A percentile compares a stretch with the other conserved stretches of the same genome.
Evolutionary conservation across 306 rosid genomes (phyloP).

Genomic region (Vachellia pachyceras): DNA sequence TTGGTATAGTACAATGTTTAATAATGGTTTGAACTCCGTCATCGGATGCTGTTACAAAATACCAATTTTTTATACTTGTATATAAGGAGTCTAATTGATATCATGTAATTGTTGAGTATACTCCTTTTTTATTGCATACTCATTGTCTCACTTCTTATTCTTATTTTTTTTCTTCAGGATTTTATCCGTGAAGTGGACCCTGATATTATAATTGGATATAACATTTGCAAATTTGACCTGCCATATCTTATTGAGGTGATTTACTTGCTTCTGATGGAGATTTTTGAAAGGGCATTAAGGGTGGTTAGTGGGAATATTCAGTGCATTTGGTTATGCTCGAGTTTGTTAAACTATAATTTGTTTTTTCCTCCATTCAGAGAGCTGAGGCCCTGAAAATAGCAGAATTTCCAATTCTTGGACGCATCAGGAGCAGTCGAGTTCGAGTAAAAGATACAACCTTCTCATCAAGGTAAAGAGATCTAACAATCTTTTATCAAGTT

Average conservation of each 20-base stretch:
- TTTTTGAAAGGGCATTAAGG: conserved; percentile 14
- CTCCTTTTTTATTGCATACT: conserved; percentile 9
- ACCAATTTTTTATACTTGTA: conserved; percentile 17
- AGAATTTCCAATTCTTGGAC: conserved; percentile 92
- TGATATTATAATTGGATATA: conserved; percentile 96
- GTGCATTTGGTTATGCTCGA: conserved; percentile 19
- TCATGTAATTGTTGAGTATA: conserved; percentile 26
- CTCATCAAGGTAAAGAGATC: conserved; percentile 78
- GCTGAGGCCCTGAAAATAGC: conserved; percentile 77
- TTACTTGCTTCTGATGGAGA: conserved; percentile 27
- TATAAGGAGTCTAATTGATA: conserved; percentile 27
- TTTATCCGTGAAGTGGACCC: conserved; percentile 88
- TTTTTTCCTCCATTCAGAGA: conserved; percentile 54
- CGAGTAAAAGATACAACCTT: conserved; percentile 93
- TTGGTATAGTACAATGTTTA: conserved; percentile 10
- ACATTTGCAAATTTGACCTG: conserved; percentile 96
- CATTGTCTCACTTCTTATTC: conserved; percentile 4
- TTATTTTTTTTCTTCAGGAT: conserved; percentile 58
- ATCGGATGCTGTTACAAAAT: conserved; percentile 21
- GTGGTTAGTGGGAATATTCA: conserved; percentile 20
- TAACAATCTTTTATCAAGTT: conserved; percentile 2
- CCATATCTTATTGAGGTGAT: conserved; percentile 93
- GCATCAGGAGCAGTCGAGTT: conserved; percentile 85
- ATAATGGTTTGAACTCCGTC: conserved; percentile 5
- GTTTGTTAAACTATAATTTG: conserved; percentile 29